Evolutionary conservation across 176 grass and related monocot species (phyloP), one percentile per base, ranked within the genome.

Genomic region (Phoenix roebelenii): DNA sequence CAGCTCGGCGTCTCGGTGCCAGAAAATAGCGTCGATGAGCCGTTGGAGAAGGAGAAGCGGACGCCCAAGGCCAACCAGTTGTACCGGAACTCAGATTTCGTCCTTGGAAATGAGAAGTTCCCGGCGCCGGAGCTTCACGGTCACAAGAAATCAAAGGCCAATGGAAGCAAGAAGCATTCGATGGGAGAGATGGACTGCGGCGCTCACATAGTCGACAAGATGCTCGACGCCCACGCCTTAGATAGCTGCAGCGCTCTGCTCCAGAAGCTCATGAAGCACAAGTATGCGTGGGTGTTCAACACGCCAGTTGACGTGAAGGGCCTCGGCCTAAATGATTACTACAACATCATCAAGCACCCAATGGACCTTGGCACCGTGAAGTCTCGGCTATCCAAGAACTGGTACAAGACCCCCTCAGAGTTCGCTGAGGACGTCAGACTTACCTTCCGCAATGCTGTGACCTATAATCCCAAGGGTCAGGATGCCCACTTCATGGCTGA

Each of bases 321-420:
- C 15, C 92, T 97, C 67, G 83, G 83, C 15, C 75, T 97, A 65
- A 81, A 88, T 35, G 92, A 97, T 49, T 97, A 97, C 69, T 76
- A 79, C 55, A 57, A 7, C 0, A 85, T 97, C 60, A 91, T 97
- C 52, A 88, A 85, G 64, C 78, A 85, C 51, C 92, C 92, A 2
- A 97, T 97, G 87, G 92, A 97, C 76, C 76, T 97, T 69, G 87
- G 92, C 30, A 97, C 92, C 2, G 80, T 97, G 53, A 91, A 84
- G 76, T 72, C 18, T 3, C 83, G 79, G 29, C 76, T 97, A 54
- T 81, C 72, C 18, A 70, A 53, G 62, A 77, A 80, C 55, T 80
- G 83, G 66, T 97, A 97, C 80, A 80, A 61, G 68, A 79, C 83
- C 26, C 92, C 92, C 1, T 76, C 72, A 64, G 87, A 97, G 70